Base-by-base conservation (phyloP, 2,329 filamentous ascomycete species). In the Huntiella moniliformis region DNA sequence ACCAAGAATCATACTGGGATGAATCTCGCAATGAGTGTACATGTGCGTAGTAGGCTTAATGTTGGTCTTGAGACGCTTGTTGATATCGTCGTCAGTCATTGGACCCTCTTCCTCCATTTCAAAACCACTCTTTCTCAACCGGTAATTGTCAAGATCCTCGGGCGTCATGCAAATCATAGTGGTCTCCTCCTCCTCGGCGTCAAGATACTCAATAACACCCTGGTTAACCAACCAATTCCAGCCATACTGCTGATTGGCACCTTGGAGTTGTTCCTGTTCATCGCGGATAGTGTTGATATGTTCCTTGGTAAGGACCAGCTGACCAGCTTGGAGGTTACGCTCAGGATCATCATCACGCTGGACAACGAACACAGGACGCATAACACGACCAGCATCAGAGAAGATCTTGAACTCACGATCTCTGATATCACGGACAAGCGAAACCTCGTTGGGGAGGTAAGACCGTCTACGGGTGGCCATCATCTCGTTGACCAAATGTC, bases 161-260 rank as follows among this genome's bases (percentile, higher is more conserved):
- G 91, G 91, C 0, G 86, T 92, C 88, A 98, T 98, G 61, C 87
- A 85, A 57, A 98, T 98, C 91, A 98, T 98, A 35, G 91, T 80
- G 0, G 86, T 93, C 61, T 98, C 92, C 60, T 98, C 91, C 67
- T 98, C 92, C 58, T 98, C 92, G 0, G 91, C 91, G 60, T 98
- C 91, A 8, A 98, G 74, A 57, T 95, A 96, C 59, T 98, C 91
- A 34, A 98, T 82, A 2, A 86, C 84, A 61, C 88, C 91, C 10
- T 76, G 74, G 48, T 79, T 74, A 38, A 94, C 77, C 36, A 98
- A 68, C 13, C 85, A 83, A 54, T 86, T 76, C 86, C 92, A 98
- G 44, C 86, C 87, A 56, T 83, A 88, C 54, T 78, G 82, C 28
- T 68, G 61, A 8, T 45, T 45, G 37, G 78, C 74, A 16, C 71